These are phyloP conservation scores for Clarireedia homoeocarpa DNA, from an alignment of 2,329 filamentous ascomycete genomes.

Conservation along the genomic window DNA sequence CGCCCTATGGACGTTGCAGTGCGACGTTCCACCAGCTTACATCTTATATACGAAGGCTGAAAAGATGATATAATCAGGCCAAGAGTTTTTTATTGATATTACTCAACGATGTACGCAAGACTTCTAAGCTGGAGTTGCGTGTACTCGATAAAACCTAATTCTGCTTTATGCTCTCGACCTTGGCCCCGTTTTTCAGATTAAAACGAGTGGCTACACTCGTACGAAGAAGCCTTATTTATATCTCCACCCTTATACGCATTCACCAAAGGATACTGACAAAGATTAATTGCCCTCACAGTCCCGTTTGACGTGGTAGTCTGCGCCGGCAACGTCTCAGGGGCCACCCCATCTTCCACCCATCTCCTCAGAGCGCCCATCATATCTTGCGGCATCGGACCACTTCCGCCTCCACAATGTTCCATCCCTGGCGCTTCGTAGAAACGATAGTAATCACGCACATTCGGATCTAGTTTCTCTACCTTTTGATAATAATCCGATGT, in stretches of 20 bases:
- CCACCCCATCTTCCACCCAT: constrained; percentile 30
- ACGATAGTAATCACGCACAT: constrained; percentile 27
- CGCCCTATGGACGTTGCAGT: too few species aligned
- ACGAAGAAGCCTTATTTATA: background rate
- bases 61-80: too few species aligned
- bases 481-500: constrained; percentile 23
- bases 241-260: background rate
- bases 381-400: constrained; percentile 17
- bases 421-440: constrained; percentile 29
- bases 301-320: background rate
- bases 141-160: too few species aligned
- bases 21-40: too few species aligned
- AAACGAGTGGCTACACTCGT: background rate
- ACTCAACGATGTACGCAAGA: too few species aligned
- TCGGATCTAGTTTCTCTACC: constrained; percentile 11
- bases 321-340: constrained; percentile 15
- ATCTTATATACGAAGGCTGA: too few species aligned
- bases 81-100: too few species aligned
- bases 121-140: too few species aligned
- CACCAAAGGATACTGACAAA: background rate
- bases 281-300: background rate
- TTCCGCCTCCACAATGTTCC: constrained; percentile 27
- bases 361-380: constrained; percentile 21
- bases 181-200: background rate
- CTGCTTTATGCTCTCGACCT: too few species aligned